Conservation (phyloP, 345 rosid species). For the Linum usitatissimum region DNA sequence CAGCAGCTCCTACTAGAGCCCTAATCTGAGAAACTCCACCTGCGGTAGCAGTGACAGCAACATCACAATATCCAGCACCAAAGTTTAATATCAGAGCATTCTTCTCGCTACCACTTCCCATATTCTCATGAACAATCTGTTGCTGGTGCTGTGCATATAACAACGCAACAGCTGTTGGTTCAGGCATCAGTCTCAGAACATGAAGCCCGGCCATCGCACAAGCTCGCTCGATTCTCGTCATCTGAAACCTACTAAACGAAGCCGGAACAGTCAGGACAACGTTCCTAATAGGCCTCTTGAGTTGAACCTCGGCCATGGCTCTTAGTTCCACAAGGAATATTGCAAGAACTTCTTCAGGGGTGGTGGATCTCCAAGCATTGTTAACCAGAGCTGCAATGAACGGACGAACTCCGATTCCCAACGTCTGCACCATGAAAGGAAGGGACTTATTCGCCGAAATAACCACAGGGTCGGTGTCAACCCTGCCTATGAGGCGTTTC, state of each 20-base stretch:
- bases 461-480: conserved; percentile 59
- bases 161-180: conserved; percentile 82
- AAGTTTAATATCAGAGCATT: conserved; percentile 70
- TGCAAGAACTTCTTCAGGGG: conserved; percentile 87
- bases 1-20: conserved; percentile 52
- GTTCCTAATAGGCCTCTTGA: conserved; percentile 63
- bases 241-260: conserved; percentile 72
- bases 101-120: conserved; percentile 82
- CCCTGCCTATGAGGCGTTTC: conserved; percentile 85
- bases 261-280: conserved; percentile 76
- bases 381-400: conserved; percentile 70
- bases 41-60: conserved; percentile 68
- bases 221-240: conserved; percentile 68
- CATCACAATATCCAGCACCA: conserved; percentile 88
- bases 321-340: conserved; percentile 62
- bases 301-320: conserved; percentile 57
- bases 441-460: conserved; percentile 62
- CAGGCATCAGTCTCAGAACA: conserved; percentile 76
- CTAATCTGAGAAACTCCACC: conserved; percentile 95
- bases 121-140: conserved; percentile 44
- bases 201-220: conserved; percentile 92
- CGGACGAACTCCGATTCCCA: conserved; percentile 76
- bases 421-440: conserved; percentile 79
- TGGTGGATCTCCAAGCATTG: conserved; percentile 76
- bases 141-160: conserved; percentile 87